phyloP scores from a whole-genome alignment of 164 flowering plant genomes.

The Vitis rupestris region DNA sequence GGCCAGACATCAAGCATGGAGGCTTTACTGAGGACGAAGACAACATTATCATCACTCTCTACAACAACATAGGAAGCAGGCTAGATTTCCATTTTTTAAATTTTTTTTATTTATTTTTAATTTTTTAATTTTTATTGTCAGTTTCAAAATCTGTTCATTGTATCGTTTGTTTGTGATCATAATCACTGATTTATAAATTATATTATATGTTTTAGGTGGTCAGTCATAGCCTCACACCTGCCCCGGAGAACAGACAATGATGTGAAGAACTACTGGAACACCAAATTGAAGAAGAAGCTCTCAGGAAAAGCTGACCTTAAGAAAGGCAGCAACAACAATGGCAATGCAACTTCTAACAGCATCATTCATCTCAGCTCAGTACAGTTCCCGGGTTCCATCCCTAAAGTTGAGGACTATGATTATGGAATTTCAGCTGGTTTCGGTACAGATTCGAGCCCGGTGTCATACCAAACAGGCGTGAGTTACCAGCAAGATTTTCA shows the following conservation, averaged over 20 bases:
- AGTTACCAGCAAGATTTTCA: constrained; percentile 12
- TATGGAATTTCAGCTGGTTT: constrained; percentile 6
- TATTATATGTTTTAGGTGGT: constrained; percentile 47
- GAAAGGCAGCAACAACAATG: not conserved
- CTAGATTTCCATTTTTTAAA: constrained; percentile 1
- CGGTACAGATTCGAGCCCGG: not conserved
- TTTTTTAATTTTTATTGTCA: not conserved
- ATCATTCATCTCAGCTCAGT: not conserved
- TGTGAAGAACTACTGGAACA: constrained; percentile 83
- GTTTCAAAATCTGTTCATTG: not conserved
- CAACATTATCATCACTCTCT: constrained; percentile 42
- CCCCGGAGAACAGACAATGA: constrained; percentile 84
- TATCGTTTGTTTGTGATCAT: not conserved
- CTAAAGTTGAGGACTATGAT: constrained; percentile 2
- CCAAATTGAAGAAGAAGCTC: constrained; percentile 70
- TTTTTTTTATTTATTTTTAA: not conserved
- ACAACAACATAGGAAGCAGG: constrained; percentile 65
- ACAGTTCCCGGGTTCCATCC: not conserved
- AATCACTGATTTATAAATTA: not conserved
- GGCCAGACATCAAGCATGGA: constrained; percentile 76
- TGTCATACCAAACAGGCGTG: constrained; percentile 7
- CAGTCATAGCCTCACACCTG: constrained; percentile 64
- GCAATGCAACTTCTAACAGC: not conserved
- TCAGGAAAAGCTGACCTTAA: constrained; percentile 7
- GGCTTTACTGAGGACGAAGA: constrained; percentile 75